phyloP scores from a whole-genome alignment of 352 stramenopile species.

The Phytophthora quininea region DNA sequence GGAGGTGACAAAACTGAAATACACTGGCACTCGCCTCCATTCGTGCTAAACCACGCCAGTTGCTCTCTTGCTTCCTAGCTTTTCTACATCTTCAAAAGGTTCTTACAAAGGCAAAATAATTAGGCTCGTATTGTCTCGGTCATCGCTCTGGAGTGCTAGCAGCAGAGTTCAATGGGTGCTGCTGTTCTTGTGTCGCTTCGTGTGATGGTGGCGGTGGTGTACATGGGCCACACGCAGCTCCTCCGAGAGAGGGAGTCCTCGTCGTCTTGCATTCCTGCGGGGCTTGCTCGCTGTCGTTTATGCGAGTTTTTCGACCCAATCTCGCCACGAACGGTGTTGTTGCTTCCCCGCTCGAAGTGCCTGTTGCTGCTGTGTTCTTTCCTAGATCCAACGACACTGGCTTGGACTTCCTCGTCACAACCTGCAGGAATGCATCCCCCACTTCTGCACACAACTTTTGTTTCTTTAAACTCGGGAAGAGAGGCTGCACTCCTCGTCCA shows the following conservation, averaged over 20 bases:
- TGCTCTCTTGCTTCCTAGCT: slow-evolving; percentile 16
- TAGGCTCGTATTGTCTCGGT: slow-evolving; percentile 32
- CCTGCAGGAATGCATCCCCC: slow-evolving; percentile 40
- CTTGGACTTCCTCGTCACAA: slow-evolving; percentile 51
- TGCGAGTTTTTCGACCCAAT: slow-evolving; percentile 42
- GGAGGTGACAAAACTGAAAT: too few species aligned
- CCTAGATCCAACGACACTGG: slow-evolving; percentile 14
- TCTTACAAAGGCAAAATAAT: slow-evolving; percentile 47
- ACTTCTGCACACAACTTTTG: slow-evolving; percentile 55
- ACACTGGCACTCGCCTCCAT: too few species aligned
- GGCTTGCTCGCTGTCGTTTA: slow-evolving; percentile 47
- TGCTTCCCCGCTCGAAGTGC: slow-evolving; percentile 14
- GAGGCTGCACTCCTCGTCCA: slow-evolving; percentile 30
- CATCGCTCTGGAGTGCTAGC: slow-evolving; percentile 14
- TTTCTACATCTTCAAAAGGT: slow-evolving; percentile 43
- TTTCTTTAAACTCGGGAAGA: slow-evolving; percentile 61
- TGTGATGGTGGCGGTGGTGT: slow-evolving; percentile 45
- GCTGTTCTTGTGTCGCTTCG: slow-evolving; percentile 56
- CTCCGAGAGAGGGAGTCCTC: slow-evolving; percentile 49
- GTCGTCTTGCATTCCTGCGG: slow-evolving; percentile 36
- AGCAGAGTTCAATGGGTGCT: slow-evolving; percentile 22
- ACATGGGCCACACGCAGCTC: slow-evolving; percentile 37
- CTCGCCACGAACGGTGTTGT: slow-evolving; percentile 19
- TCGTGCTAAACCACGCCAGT: too few species aligned
- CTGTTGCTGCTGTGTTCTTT: slow-evolving; percentile 20